Evolutionary conservation across 768 basidiomycete species (phyloP).

Genomic region (Ramaria sp.): DNA sequence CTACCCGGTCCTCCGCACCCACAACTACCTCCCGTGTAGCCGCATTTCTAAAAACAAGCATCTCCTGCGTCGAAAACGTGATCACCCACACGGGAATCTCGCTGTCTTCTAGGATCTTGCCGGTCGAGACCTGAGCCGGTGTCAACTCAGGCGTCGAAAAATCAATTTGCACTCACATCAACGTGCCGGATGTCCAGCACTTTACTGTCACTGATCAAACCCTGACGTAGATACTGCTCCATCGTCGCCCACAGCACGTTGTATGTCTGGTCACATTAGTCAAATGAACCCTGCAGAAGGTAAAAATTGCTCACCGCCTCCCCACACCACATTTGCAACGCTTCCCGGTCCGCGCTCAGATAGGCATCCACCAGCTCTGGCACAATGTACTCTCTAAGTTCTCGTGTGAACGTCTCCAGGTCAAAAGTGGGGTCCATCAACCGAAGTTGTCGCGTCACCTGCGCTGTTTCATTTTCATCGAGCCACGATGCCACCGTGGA

Average conservation of each 20-base stretch:
- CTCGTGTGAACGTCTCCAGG: constrained; percentile 78
- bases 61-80: constrained; percentile 88
- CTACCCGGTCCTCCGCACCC: constrained; percentile 83
- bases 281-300: not conserved
- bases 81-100: constrained; percentile 82
- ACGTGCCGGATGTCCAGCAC: constrained; percentile 96
- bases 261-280: constrained; percentile 55
- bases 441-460: constrained; percentile 81
- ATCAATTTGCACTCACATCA: constrained; percentile 50
- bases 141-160: not conserved
- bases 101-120: constrained; percentile 83
- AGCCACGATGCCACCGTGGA: constrained; percentile 82
- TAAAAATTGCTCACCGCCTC: constrained; percentile 64
- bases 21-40: constrained; percentile 80
- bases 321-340: constrained; percentile 83
- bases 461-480: constrained; percentile 98
- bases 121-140: constrained; percentile 54
- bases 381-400: constrained; percentile 92
- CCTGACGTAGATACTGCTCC: constrained; percentile 86
- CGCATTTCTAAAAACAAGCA: constrained; percentile 82
- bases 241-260: constrained; percentile 98
- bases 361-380: constrained; percentile 98
- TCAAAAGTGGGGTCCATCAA: constrained; percentile 81
- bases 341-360: constrained; percentile 78
- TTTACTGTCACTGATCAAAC: constrained; percentile 85